These are phyloP conservation scores for Avena insularis DNA, from an alignment of 176 grass and related monocot genomes.

Conservation along the genomic window DNA sequence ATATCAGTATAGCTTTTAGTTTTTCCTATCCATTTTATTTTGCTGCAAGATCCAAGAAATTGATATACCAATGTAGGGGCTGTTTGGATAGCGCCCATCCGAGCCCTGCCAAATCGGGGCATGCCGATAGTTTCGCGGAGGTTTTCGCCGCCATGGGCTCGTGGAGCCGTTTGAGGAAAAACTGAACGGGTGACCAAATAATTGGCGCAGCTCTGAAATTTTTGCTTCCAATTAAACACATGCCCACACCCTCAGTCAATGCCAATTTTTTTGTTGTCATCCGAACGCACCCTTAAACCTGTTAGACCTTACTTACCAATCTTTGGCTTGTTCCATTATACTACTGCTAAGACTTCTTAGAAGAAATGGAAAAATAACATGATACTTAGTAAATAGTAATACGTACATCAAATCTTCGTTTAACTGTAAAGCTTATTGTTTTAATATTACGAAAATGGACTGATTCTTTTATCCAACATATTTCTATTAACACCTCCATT, in stretches of 20 bases:
- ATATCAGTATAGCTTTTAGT: neutral
- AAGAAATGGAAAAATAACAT: neutral
- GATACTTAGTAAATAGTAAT: conserved; percentile 12
- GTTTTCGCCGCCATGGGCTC: too few species aligned
- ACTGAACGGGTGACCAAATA: too few species aligned
- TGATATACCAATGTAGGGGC: neutral
- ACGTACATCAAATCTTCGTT: neutral
- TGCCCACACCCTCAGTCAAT: too few species aligned
- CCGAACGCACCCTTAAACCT: neutral
- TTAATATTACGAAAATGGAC: neutral
- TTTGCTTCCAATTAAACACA: too few species aligned
- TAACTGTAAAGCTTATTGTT: conserved; percentile 2
- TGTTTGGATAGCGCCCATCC: too few species aligned
- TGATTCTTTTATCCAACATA: conserved; percentile 40
- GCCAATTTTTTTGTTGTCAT: too few species aligned
- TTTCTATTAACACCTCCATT: conserved; percentile 16
- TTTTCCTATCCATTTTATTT: neutral
- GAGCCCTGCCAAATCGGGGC: too few species aligned
- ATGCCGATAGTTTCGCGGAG: too few species aligned
- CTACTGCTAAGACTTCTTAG: neutral
- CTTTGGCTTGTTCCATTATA: conserved; percentile 7
- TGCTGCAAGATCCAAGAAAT: neutral
- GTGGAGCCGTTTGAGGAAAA: too few species aligned
- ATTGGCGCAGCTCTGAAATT: too few species aligned
- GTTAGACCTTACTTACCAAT: neutral